Evolutionary conservation across 2,329 filamentous ascomycete genomes (phyloP).

Genomic region (Clonostachys sp.): DNA sequence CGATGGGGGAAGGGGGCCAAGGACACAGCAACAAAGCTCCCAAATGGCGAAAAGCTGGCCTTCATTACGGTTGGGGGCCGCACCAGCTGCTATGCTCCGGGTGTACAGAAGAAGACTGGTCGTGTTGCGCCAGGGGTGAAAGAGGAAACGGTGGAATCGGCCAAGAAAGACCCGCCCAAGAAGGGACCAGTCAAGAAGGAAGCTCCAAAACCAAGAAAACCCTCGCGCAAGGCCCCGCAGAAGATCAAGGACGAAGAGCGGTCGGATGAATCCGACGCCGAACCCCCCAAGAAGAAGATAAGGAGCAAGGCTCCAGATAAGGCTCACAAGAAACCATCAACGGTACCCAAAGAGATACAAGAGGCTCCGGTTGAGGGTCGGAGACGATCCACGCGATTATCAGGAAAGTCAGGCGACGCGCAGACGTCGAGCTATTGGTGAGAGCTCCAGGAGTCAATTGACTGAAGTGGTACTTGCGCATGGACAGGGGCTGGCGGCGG

Average conservation of each 20-base stretch:
- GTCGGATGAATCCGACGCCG: neutral
- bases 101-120: constrained; percentile 75
- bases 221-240: constrained; percentile 10
- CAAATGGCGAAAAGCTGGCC: constrained; percentile 78
- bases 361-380: neutral
- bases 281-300: neutral
- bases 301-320: neutral
- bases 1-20: constrained; percentile 91
- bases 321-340: no score
- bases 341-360: neutral
- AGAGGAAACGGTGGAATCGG: constrained; percentile 27
- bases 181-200: constrained; percentile 7
- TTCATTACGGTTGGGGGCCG: constrained; percentile 87
- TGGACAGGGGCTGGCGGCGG: no score
- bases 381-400: no score
- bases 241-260: neutral
- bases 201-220: neutral
- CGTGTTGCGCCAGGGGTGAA: constrained; percentile 34
- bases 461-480: neutral
- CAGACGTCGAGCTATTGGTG: neutral
- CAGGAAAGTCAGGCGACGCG: no score
- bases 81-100: constrained; percentile 85
- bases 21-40: constrained; percentile 59
- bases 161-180: constrained; percentile 13
- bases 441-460: neutral